Conservation (phyloP, 2,329 filamentous ascomycete genomes). For the Claviceps spartinae region DNA sequence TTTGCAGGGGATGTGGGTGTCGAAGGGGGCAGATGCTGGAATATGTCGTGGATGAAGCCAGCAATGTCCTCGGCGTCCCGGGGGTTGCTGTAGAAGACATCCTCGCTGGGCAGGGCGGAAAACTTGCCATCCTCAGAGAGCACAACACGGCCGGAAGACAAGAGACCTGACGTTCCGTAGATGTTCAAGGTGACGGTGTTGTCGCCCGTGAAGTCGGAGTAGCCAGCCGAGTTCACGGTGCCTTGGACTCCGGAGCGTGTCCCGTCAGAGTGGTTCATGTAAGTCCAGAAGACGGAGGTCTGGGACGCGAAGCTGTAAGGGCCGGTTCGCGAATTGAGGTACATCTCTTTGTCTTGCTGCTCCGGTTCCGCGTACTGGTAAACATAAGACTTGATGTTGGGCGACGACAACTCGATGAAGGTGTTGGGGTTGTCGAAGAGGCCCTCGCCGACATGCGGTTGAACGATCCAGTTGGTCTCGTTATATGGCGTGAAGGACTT, state of each 20-base stretch:
- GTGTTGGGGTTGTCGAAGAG: conserved; percentile 45
- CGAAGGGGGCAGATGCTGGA: conserved; percentile 24
- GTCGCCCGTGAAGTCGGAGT: conserved; percentile 22
- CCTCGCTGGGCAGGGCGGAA: conserved; percentile 25
- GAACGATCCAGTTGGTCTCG: conserved; percentile 32
- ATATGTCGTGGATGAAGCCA: conserved; percentile 35
- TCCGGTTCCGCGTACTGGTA: conserved; percentile 32
- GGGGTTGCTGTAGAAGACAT: conserved; percentile 33
- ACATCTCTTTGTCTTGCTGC: conserved; percentile 28
- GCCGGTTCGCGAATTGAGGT: conserved; percentile 33
- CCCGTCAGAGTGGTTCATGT: conserved; percentile 27
- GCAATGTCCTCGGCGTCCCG: conserved; percentile 35
- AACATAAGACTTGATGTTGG: conserved; percentile 30
- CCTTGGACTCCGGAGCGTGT: conserved; percentile 33
- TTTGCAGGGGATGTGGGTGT: conserved; percentile 14
- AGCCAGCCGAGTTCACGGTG: conserved; percentile 36
- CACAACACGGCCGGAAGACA: conserved; percentile 31
- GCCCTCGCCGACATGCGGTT: conserved; percentile 32
- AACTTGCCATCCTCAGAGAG: conserved; percentile 27
- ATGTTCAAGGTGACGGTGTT: conserved; percentile 42
- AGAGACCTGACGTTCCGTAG: conserved; percentile 41
- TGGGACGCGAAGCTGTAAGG: conserved; percentile 40
- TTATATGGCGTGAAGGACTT: conserved; percentile 10
- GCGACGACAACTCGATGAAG: conserved; percentile 32
- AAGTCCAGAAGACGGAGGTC: conserved; percentile 39